A percentile compares a stretch with the other conserved stretches of the same genome.
These are phyloP conservation scores for Dillenia turbinata DNA, from an alignment of 164 flowering plant species.

Conservation along the genomic window DNA sequence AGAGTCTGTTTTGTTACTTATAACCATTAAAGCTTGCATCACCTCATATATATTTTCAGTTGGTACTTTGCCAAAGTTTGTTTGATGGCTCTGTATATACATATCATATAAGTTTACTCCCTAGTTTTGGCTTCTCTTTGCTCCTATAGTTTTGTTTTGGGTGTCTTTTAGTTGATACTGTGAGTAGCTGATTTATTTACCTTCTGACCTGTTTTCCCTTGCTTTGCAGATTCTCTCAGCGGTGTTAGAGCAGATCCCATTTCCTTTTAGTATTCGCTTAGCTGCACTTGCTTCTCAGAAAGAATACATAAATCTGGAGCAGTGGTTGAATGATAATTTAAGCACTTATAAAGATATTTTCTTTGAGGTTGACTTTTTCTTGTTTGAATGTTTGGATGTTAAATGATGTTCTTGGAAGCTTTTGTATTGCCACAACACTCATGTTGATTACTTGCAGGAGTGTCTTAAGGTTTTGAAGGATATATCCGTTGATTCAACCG, in stretches of 20 bases:
- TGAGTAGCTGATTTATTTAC: background rate
- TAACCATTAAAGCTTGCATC: no score
- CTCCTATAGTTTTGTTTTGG: no score
- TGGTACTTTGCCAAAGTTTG: no score
- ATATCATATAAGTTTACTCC: no score
- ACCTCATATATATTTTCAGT: no score
- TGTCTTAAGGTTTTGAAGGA: conserved; percentile 81
- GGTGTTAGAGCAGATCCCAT: conserved; percentile 70
- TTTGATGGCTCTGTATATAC: no score
- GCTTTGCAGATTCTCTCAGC: conserved; percentile 52
- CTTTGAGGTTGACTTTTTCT: conserved; percentile 49
- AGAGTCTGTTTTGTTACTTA: no score
- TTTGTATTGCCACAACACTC: conserved; percentile 5
- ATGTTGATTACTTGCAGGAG: conserved; percentile 43
- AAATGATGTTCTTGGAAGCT: background rate
- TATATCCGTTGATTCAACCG: conserved; percentile 34
- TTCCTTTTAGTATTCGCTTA: conserved; percentile 49
- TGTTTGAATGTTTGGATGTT: background rate
- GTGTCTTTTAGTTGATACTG: no score
- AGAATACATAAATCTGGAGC: conserved; percentile 67
- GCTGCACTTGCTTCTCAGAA: conserved; percentile 70
- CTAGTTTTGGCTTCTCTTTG: no score
- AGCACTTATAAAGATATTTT: conserved; percentile 50
- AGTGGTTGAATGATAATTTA: conserved; percentile 63
- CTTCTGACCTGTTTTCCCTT: background rate